Percentiles rank a stretch among this genome's conserved stretches.
These are phyloP conservation scores for Candida maesae DNA, from an alignment of 805 yeast genomes.

Conservation along the genomic window DNA sequence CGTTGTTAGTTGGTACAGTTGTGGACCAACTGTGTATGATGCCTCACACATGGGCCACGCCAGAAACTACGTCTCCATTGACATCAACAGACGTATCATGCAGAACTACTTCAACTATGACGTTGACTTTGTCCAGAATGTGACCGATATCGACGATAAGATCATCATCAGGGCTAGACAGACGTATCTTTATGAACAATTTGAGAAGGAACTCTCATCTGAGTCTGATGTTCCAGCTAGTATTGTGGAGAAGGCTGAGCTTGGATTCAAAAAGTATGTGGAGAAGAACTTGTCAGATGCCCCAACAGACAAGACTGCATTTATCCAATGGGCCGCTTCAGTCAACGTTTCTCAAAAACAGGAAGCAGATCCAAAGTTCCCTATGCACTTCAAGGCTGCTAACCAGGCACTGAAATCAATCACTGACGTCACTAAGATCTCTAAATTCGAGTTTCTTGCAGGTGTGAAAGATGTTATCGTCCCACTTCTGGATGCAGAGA, in stretches of 20 bases:
- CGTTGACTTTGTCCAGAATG: constrained; percentile 87
- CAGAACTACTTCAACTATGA: constrained; percentile 91
- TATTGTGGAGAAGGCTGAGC: constrained; percentile 36
- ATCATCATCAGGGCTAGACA: constrained; percentile 95
- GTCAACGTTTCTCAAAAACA: constrained; percentile 51
- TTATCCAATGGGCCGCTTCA: constrained; percentile 46
- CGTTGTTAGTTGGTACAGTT: constrained; percentile 88
- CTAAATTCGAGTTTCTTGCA: constrained; percentile 39
- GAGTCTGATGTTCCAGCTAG: constrained; percentile 28
- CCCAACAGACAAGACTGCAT: constrained; percentile 33
- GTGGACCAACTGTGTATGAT: constrained; percentile 98
- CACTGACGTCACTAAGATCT: constrained; percentile 21
- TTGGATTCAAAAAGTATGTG: constrained; percentile 48
- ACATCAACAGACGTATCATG: constrained; percentile 84
- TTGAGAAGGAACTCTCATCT: constrained; percentile 31
- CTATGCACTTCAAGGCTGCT: constrained; percentile 75
- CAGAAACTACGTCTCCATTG: constrained; percentile 91
- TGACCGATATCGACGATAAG: constrained; percentile 98
- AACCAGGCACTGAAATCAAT: constrained; percentile 47
- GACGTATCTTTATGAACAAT: constrained; percentile 69
- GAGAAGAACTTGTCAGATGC: constrained; percentile 50
- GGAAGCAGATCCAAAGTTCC: constrained; percentile 69
- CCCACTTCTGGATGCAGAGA: constrained; percentile 63
- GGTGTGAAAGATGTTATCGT: constrained; percentile 72
- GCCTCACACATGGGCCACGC: constrained; percentile 99